Evolutionary conservation across 805 yeast species (phyloP), one percentile per base, ranked within the genome.

Genomic region (Lipomyces oligophaga): DNA sequence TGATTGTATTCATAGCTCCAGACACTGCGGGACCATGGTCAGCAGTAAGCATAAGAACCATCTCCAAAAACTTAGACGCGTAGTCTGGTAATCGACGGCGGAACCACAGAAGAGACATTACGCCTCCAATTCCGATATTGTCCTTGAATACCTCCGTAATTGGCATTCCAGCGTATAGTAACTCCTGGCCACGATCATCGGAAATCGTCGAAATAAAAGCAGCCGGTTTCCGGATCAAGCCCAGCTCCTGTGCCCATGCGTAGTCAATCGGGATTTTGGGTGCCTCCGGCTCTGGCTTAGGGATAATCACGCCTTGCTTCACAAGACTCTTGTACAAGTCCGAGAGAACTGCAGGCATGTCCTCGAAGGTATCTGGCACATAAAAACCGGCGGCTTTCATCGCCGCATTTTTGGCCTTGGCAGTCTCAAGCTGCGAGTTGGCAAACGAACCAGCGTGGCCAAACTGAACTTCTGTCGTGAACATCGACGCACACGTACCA

Each of bases 321-420:
- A 69, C 70, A 59, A 93, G 75, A 64, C 80, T 80, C 68, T 89
- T 90, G 68, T 90, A 90, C 44, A 97, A 96, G 52, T 57, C 45
- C 31, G 62, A 49, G 20, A 70, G 61, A 15, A 49, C 59, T 54
- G 64, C 71, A 30, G 75, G 75, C 61, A 70, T 53, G 50, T 71
- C 75, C 61, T 70, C 75, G 53, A 70, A 79, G 63, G 83, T 86
- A 52, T 83, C 85, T 59, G 95, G 96, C 45, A 86, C 93, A 60
- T 81, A 79, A 69, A 90, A 87, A 1, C 98, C 98, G 19, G 97
- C 97, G 59, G 82, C 83, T 68, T 85, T 83, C 70, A 90, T 87
- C 58, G 84, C 81, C 55, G 77, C 76, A 62, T 79, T 79, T 74
- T 79, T 79, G 62, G 81, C 72, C 60, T 67, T 70, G 53, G 84